Percentiles rank a stretch among this genome's conserved stretches.
Conservation (phyloP, 1,284 basidiomycete species). For the Amylostereum areolatum region DNA sequence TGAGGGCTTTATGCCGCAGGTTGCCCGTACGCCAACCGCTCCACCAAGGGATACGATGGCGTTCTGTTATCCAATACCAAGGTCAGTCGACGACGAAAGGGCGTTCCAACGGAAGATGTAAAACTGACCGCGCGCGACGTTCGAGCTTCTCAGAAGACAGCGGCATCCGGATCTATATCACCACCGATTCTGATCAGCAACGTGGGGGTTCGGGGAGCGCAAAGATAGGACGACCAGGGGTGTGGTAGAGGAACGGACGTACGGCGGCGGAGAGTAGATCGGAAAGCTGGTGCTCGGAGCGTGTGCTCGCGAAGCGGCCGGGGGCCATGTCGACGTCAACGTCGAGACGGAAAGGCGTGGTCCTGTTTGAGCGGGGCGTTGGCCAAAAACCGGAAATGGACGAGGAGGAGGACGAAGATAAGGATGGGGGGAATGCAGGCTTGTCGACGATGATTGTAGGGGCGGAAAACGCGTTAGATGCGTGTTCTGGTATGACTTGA, state of each 20-base stretch:
- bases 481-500: too few relatives aligned
- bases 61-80: too few relatives aligned
- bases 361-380: neutral
- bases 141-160: neutral
- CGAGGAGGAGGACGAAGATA: neutral
- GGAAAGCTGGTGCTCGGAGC: neutral
- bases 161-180: neutral
- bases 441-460: too few relatives aligned
- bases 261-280: neutral
- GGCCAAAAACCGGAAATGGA: neutral
- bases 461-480: too few relatives aligned
- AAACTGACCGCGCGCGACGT: neutral
- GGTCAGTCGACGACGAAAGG: too few relatives aligned
- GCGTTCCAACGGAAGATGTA: neutral
- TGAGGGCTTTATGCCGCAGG: slow-evolving; percentile 2
- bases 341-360: neutral
- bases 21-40: neutral
- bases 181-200: neutral
- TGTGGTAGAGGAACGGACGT: neutral
- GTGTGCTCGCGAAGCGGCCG: neutral
- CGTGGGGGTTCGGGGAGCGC: neutral
- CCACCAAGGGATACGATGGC: too few relatives aligned
- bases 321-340: neutral
- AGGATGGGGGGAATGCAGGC: neutral
- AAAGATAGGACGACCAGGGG: neutral